Base-by-base conservation (phyloP, 1,284 basidiomycete species). In the Austropuccinia psidii region DNA sequence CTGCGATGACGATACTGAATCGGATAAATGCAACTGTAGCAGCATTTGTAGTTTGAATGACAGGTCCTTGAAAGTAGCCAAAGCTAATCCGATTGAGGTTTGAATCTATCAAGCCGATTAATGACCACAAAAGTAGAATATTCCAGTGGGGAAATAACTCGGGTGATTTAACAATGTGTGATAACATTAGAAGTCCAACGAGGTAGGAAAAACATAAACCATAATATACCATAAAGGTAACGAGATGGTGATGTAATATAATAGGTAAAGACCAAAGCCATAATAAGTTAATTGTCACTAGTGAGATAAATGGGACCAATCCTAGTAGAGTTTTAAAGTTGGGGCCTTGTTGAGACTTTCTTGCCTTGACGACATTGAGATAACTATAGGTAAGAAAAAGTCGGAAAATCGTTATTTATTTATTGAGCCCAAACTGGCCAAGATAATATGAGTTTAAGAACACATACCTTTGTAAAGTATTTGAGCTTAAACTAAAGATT, bases 141-240 rank as follows among this genome's bases (percentile, higher is more conserved):
- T 96, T 91, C 87, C 89, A 93, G 80, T 86, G 85, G 0, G 94
- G 94, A 84, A 97, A 96, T 6, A 74, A 35, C 43, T 74, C 72
- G 4, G 87, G 83, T 47, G 86, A 85, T 76, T 87, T 87, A 64
- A 93, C 94, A 49, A 98, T 88, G 81, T 98, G 95, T 0, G 93
- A 91, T 41, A 97, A 83, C 79, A 98, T 98, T 83, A 98, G 90
- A 77, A 90, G 84, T 43, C 92, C 91, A 54, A 97, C 94, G 78
- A 85, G 83, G 78, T 85, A 84, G 4, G 84, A 83, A 76, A 83
- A 83, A 4, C 68, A 62, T 24, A 78, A 43, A 24, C 79, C 55
- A 62, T 27, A 29, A n/a, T 61, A 41, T 6, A 52, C 55, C 62
- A 70, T 52, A 24, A 58, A 75, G 33, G 41, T 62, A 19, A 69